Evolutionary conservation across 225 moss, liverwort and hornwort species (phyloP).

Genomic region (Sphagnum tenellum): DNA sequence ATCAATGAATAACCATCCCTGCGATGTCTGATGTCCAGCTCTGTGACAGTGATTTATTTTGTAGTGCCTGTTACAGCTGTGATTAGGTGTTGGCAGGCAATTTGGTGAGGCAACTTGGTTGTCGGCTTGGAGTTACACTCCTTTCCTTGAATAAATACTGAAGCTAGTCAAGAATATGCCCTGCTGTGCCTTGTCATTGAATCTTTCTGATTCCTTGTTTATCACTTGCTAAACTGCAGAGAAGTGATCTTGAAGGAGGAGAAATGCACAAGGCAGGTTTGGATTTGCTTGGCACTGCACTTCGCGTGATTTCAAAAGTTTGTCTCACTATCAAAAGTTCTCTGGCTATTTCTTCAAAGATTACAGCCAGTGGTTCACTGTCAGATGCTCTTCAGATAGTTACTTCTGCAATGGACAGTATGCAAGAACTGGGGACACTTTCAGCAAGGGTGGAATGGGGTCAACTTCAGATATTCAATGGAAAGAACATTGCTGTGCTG

Average conservation of each 20-base stretch:
- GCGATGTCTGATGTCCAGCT: too few species aligned
- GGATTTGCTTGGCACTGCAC: constrained; percentile 30
- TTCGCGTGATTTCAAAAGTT: constrained; percentile 40
- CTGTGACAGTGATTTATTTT: too few species aligned
- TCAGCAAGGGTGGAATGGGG: constrained; percentile 11
- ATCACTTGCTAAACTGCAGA: constrained; percentile 19
- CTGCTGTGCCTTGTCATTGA: background rate
- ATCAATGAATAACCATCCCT: too few species aligned
- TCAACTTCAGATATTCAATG: background rate
- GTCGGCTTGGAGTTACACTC: too few species aligned
- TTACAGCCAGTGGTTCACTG: constrained; percentile 12
- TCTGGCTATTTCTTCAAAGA: background rate
- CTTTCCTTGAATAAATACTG: too few species aligned
- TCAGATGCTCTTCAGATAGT: constrained; percentile 45
- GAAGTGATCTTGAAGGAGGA: constrained; percentile 25
- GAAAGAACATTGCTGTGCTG: constrained; percentile 24
- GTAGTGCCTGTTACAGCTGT: too few species aligned
- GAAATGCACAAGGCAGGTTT: constrained; percentile 35
- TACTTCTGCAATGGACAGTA: constrained; percentile 33
- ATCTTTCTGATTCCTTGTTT: background rate
- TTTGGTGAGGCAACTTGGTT: too few species aligned
- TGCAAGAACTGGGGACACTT: constrained; percentile 50
- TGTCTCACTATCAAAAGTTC: constrained; percentile 24
- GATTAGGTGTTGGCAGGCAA: too few species aligned
- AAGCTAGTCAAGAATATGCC: too few species aligned